Base-by-base conservation (phyloP, 176 grass and related monocot species). In the Triticum timopheevii region DNA sequence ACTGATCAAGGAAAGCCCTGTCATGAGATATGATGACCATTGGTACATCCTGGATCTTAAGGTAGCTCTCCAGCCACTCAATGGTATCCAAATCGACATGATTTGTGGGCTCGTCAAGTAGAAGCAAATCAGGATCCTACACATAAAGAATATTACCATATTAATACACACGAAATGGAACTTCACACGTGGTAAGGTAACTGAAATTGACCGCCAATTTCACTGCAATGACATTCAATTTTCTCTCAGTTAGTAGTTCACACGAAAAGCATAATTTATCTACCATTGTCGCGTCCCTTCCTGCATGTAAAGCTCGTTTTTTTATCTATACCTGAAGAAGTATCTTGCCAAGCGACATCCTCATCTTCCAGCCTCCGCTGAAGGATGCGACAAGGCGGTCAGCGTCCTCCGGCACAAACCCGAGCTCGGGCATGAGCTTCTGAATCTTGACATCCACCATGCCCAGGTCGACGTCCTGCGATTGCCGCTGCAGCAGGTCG, bases 11-110 rank as follows among this genome's bases (percentile, higher is more conserved):
- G 34, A 99, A 99, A 34, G 94, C 97, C 76, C 97, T 94, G 85
- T 96, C 97, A 79, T 96, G 97, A 27, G 97, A 99, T 87, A 99
- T 96, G 83, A 99, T 94, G 76, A 99, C 94, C 97, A 99, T 99
- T 0, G 94, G 97, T 36, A 99, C 97, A 20, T 93, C 97, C 73
- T 96, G 97, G 8, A 85, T 92, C 35, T 84, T 91, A 17, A 99
- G 90, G 83, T 99, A 99, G 72, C 42, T 86, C 88, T 99, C 97
- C 38, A 96, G 88, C 97, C 94, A 99, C 89, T 99, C 97, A 82
- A 96, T 90, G 16, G 94, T 99, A 23, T 99, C 97, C 61, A 99
- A 84, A 87, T 99, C 97, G 6, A 99, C 92, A 83, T 99, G 97
- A 79, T 99, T 99, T 34, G 97, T 99, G 1, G 97, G 97, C 72